A percentile compares a stretch with the other conserved stretches of the same genome.
Evolutionary conservation across 257 asterid species (phyloP).

Genomic region (Thymus quinquecostatus): DNA sequence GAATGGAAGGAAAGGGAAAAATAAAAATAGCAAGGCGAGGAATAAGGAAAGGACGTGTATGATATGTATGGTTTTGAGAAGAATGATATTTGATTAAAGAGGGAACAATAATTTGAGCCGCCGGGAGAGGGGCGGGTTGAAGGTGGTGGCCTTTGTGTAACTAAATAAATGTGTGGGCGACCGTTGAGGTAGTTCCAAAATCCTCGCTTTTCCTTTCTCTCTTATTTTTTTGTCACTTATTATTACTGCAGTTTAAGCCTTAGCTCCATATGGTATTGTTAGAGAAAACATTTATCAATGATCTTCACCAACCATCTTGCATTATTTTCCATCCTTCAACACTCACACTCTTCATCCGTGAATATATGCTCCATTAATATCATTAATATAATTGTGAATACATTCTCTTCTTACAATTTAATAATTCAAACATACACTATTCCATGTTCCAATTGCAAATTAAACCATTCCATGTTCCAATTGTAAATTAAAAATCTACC

Average conservation of each 20-base stretch:
- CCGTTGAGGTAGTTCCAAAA: constrained; percentile 33
- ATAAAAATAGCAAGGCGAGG: neutral
- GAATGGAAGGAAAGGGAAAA: neutral
- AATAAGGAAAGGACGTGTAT: neutral
- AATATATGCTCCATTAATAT: too few species aligned
- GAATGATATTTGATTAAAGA: neutral
- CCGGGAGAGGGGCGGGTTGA: neutral
- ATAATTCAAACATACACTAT: too few species aligned
- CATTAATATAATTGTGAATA: too few species aligned
- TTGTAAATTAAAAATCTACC: too few species aligned
- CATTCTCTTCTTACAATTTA: too few species aligned
- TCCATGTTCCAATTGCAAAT: too few species aligned
- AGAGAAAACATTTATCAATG: neutral
- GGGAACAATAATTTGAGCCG: neutral
- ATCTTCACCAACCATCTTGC: neutral
- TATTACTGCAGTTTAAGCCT: neutral
- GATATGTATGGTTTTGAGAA: neutral
- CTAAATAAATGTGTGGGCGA: constrained; percentile 28
- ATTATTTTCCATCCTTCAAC: too few species aligned
- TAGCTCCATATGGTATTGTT: neutral
- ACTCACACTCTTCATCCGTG: neutral
- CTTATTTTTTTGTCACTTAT: neutral
- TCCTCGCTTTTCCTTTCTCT: constrained; percentile 29
- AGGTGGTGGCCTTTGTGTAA: neutral
- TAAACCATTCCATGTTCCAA: too few species aligned